Conservation (phyloP, 1,284 basidiomycete species). For the Ustilago bromivora region DNA sequence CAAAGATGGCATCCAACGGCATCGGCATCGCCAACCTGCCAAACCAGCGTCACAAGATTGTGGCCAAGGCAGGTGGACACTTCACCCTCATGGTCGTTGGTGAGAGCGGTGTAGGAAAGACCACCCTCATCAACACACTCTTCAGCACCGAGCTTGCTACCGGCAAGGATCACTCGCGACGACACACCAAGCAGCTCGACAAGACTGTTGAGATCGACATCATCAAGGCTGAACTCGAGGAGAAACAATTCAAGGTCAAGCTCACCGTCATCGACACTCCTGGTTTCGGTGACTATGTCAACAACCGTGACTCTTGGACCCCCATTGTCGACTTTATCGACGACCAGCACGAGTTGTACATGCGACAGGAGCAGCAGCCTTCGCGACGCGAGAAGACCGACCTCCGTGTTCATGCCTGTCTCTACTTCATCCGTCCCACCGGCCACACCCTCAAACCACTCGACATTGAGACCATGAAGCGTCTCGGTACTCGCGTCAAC, state of each 20-base stretch:
- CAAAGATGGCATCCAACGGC: slow-evolving; percentile 54
- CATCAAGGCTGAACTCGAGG: slow-evolving; percentile 83
- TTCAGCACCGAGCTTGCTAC: slow-evolving; percentile 97
- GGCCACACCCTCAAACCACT: slow-evolving; percentile 98
- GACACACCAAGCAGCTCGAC: slow-evolving; percentile 96
- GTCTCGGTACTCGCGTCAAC: slow-evolving; percentile 93
- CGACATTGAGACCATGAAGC: slow-evolving; percentile 99
- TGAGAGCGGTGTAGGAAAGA: slow-evolving; percentile 73
- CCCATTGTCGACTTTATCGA: slow-evolving; percentile 99
- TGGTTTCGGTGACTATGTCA: slow-evolving; percentile 98
- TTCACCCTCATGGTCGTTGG: slow-evolving; percentile 99
- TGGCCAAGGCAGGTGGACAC: slow-evolving; percentile 94
- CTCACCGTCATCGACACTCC: slow-evolving; percentile 98
- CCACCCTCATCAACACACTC: slow-evolving; percentile 88
- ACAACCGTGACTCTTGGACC: slow-evolving; percentile 98
- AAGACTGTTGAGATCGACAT: slow-evolving; percentile 87
- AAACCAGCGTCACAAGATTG: slow-evolving; percentile 80
- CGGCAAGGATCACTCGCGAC: slow-evolving; percentile 87
- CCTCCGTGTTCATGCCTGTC: slow-evolving; percentile 93
- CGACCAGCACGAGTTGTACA: slow-evolving; percentile 99
- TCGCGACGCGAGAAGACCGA: slow-evolving; percentile 92
- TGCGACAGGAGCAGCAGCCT: slow-evolving; percentile 99
- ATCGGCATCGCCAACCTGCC: slow-evolving; percentile 86
- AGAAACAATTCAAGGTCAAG: slow-evolving; percentile 99
- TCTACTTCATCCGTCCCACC: slow-evolving; percentile 97